Base-by-base conservation (phyloP, 257 asterid genomes). In the Mitragyna speciosa region DNA sequence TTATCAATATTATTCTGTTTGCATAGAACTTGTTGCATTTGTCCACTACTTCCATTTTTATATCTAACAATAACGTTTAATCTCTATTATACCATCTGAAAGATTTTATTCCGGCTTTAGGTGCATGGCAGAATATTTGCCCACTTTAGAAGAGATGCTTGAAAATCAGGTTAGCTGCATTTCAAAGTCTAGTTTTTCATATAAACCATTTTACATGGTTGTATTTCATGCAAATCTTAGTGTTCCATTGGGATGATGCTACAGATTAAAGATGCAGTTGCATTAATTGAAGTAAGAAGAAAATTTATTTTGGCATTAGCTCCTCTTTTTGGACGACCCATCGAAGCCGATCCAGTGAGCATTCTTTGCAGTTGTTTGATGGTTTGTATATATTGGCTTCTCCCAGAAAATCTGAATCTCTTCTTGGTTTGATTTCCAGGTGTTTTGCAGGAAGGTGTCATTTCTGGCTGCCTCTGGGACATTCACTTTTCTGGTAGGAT, bases 71-170 rank as follows among this genome's bases (percentile, higher is more conserved):
- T 5, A 48, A 28, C 47, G 5, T 51, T 67, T 22, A 16, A 8
- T 52, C 30, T 58, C 1, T 2, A 41, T 36, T 74, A 59, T 56
- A 31, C 74, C 52, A 76, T 67, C 54, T 70, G 45, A 28, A 39
- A 33, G 73, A 70, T 48, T 78, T 28, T 49, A 54, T 76, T 58
- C 75, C 71, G 58, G 74, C 80, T 80, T 48, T 69, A 96, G 99
- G 98, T 96, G 99, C 89, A 92, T 90, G 85, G 96, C 98, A 83
- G 98, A 92, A 87, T 96, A 96, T 89, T 94, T 96, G 76, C 96
- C 96, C 17, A 86, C 76, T 72, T 80, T 96, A 83, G 99, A 96
- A 85, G 92, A 89, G 77, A 87, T 86, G 87, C 89, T 96, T 81
- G 91, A 76, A 76, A 82, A 89, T 36, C 97, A 96, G 97, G 99